Conservation (phyloP, 495 filamentous ascomycete genomes). For the Thozetella sp. region DNA sequence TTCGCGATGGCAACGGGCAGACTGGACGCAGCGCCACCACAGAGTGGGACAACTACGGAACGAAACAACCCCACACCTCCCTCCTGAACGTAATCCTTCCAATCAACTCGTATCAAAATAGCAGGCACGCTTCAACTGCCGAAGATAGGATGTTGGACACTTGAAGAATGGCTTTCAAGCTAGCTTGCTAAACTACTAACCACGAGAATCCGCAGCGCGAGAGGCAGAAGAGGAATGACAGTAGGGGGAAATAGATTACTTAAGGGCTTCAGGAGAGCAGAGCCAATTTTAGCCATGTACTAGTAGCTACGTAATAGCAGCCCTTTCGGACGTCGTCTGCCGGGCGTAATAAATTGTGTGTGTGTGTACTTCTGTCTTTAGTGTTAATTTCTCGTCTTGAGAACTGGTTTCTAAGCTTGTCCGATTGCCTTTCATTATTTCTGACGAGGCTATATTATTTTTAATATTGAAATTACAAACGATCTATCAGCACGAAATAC, state of each 20-base stretch:
- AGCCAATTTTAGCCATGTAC: neutral
- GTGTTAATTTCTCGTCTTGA: too few relatives aligned
- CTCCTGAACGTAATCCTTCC: neutral
- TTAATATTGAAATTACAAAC: too few relatives aligned
- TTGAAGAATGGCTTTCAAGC: neutral
- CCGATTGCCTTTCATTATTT: too few relatives aligned
- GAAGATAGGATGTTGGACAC: neutral
- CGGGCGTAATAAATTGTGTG: too few relatives aligned
- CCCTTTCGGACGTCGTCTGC: neutral
- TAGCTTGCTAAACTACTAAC: neutral
- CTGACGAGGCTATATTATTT: too few relatives aligned
- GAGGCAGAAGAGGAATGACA: neutral
- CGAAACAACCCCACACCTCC: neutral
- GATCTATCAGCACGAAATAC: too few relatives aligned
- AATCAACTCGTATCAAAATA: neutral
- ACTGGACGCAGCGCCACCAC: neutral
- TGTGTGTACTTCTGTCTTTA: too few relatives aligned
- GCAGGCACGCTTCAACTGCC: neutral
- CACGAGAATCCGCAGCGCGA: neutral
- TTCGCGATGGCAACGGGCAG: neutral
- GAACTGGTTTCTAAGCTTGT: too few relatives aligned
- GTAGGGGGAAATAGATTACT: neutral
- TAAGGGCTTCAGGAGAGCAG: neutral
- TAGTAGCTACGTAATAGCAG: neutral
- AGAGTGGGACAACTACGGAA: neutral